These are phyloP conservation scores for Triangularia setosa DNA, from an alignment of 2,329 filamentous ascomycete genomes.

Conservation along the genomic window DNA sequence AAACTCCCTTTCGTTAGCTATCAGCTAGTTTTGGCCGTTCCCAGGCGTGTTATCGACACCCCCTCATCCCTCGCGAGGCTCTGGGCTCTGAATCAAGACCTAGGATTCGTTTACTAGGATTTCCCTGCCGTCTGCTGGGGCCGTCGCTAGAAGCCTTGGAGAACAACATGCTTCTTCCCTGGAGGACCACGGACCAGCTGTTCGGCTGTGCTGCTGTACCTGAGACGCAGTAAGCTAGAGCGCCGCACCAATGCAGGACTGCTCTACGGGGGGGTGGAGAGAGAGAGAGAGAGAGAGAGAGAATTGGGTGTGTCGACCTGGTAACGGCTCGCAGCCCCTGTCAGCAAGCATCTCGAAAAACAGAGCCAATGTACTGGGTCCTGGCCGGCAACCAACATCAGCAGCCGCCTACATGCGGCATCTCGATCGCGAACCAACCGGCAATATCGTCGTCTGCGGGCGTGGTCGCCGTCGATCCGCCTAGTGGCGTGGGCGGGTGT, in stretches of 20 bases:
- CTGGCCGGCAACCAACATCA: conserved; percentile 3
- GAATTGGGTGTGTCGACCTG: conserved; percentile 9
- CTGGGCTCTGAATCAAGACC: neutral
- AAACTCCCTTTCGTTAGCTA: neutral
- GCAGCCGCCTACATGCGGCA: conserved; percentile 10
- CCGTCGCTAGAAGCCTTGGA: neutral
- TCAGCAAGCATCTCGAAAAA: neutral
- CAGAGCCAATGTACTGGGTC: conserved; percentile 2
- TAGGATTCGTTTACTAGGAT: neutral
- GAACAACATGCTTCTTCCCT: neutral
- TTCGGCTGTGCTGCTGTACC: conserved; percentile 7
- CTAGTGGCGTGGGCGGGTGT: conserved; percentile 1
- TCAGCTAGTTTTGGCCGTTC: neutral
- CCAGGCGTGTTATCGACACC: neutral
- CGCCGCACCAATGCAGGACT: neutral
- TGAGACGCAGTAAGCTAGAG: neutral
- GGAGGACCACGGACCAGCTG: conserved; percentile 1
- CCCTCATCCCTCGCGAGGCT: neutral
- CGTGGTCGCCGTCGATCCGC: conserved; percentile 20
- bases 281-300: neutral
- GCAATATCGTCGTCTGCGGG: conserved; percentile 14
- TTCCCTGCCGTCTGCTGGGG: neutral
- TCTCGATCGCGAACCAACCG: conserved; percentile 14
- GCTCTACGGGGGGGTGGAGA: neutral
- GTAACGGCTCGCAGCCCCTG: conserved; percentile 7